phyloP scores from a whole-genome alignment of 2,329 filamentous ascomycete genomes.

The Ophiostoma fasciatum region DNA sequence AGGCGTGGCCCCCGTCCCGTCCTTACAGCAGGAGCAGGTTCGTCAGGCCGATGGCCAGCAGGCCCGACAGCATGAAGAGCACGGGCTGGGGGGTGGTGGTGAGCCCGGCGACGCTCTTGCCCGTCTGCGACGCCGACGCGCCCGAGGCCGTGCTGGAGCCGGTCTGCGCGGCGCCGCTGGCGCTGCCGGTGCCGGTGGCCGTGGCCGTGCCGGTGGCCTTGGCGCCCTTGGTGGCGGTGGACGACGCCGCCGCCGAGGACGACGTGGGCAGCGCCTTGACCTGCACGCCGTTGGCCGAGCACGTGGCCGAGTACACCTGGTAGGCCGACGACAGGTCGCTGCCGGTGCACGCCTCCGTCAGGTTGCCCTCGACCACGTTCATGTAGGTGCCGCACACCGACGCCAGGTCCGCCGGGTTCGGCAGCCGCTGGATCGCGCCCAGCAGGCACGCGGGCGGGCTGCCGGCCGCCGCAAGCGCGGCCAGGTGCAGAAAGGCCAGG shows the following conservation, averaged over 20 bases:
- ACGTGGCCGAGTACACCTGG: conserved; percentile 5
- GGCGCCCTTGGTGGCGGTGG: not conserved
- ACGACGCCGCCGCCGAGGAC: not conserved
- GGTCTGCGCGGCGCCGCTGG: not conserved
- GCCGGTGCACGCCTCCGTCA: conserved; percentile 3
- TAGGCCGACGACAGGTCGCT: conserved; percentile 4
- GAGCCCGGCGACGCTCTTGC: conserved; percentile 1
- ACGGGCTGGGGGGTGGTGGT: not conserved
- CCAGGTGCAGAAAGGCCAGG: not conserved
- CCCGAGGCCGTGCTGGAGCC: not conserved
- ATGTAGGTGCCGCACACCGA: conserved; percentile 4
- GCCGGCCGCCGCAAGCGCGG: not conserved
- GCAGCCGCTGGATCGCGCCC: conserved; percentile 6
- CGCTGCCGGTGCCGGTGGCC: not conserved
- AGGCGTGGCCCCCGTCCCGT: not conserved
- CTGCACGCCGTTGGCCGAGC: conserved; percentile 2
- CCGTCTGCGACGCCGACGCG: not conserved
- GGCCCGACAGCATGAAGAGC: conserved; percentile 1
- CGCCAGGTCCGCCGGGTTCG: conserved; percentile 5
- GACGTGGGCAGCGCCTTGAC: conserved; percentile 4
- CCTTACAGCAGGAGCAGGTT: conserved; percentile 2
- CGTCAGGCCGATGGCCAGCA: conserved; percentile 1
- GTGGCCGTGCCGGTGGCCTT: not conserved
- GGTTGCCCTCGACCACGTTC: conserved; percentile 4
- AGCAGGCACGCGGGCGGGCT: conserved; percentile 7